Percentiles rank a stretch among this genome's conserved stretches.
phyloP scores from a whole-genome alignment of 805 yeast genomes.

The Yarrowia sp. region DNA sequence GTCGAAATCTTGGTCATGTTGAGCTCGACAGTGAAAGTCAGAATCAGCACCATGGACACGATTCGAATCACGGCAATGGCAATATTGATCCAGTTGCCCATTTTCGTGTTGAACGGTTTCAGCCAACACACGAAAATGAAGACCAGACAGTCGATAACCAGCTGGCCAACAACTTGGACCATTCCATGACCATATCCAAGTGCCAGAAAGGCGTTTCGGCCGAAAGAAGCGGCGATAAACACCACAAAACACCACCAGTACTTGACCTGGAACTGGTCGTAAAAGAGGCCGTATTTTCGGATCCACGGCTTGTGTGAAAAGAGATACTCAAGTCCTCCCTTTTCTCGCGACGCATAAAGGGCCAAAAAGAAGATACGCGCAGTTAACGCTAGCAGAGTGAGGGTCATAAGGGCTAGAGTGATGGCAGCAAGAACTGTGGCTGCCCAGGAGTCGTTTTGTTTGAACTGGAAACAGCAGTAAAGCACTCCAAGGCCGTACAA shows the following conservation, averaged over 20 bases:
- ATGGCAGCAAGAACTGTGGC: conserved; percentile 35
- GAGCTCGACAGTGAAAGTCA: conserved; percentile 36
- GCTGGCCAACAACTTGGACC: conserved; percentile 38
- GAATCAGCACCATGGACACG: conserved; percentile 33
- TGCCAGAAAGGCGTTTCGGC: conserved; percentile 37
- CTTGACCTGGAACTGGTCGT: conserved; percentile 36
- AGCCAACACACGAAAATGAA: conserved; percentile 29
- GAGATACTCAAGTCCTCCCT: conserved; percentile 31
- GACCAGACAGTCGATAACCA: conserved; percentile 35
- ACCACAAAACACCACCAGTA: conserved; percentile 39
- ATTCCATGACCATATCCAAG: conserved; percentile 38
- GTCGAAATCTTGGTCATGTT: conserved; percentile 32
- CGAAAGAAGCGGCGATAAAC: conserved; percentile 32
- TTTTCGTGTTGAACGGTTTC: conserved; percentile 36
- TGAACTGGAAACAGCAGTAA: conserved; percentile 37
- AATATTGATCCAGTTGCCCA: conserved; percentile 36
- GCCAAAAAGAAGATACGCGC: conserved; percentile 34
- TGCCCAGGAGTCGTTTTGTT: conserved; percentile 37
- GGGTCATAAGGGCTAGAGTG: conserved; percentile 34
- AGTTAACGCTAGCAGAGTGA: conserved; percentile 31
- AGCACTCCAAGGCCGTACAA: conserved; percentile 39
- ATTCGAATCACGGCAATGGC: conserved; percentile 36
- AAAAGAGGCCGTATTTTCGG: conserved; percentile 37
- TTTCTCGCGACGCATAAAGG: conserved; percentile 30
- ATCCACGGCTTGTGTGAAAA: conserved; percentile 37